Conservation (phyloP, 2,329 filamentous ascomycete genomes). For the Colletotrichum paranaense region DNA sequence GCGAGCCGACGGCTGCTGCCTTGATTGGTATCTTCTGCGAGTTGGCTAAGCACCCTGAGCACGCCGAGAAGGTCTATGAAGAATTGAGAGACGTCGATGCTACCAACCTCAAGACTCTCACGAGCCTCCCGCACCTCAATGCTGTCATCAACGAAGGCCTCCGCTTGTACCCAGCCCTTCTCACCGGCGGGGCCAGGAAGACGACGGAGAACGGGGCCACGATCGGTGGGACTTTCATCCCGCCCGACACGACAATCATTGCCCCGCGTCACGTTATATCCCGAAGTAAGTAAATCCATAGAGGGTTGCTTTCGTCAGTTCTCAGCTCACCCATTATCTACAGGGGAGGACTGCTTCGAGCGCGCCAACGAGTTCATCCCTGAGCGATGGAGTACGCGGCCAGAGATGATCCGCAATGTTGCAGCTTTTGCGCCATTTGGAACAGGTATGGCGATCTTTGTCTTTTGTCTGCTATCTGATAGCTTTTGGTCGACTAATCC, state of each 20-base stretch:
- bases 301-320: not conserved
- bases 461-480: not conserved
- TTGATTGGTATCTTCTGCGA: constrained; percentile 37
- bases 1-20: constrained; percentile 37
- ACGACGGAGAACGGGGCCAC: constrained; percentile 31
- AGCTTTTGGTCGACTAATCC: not conserved
- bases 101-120: constrained; percentile 35
- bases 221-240: constrained; percentile 31
- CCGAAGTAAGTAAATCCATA: constrained; percentile 47
- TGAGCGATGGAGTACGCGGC: constrained; percentile 48
- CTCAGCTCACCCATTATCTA: not conserved
- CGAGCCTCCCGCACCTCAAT: constrained; percentile 39
- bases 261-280: constrained; percentile 38
- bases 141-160: constrained; percentile 34
- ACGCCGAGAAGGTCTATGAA: constrained; percentile 30
- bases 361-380: constrained; percentile 47
- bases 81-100: constrained; percentile 35
- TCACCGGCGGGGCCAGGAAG: constrained; percentile 32
- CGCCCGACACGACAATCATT: constrained; percentile 34
- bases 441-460: constrained; percentile 38
- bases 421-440: constrained; percentile 47
- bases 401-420: constrained; percentile 46
- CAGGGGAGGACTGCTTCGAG: constrained; percentile 44
- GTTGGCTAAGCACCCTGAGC: constrained; percentile 35
- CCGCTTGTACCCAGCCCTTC: constrained; percentile 32